Base-by-base conservation (phyloP, 2,329 filamentous ascomycete genomes). In the Alternaria sp. region DNA sequence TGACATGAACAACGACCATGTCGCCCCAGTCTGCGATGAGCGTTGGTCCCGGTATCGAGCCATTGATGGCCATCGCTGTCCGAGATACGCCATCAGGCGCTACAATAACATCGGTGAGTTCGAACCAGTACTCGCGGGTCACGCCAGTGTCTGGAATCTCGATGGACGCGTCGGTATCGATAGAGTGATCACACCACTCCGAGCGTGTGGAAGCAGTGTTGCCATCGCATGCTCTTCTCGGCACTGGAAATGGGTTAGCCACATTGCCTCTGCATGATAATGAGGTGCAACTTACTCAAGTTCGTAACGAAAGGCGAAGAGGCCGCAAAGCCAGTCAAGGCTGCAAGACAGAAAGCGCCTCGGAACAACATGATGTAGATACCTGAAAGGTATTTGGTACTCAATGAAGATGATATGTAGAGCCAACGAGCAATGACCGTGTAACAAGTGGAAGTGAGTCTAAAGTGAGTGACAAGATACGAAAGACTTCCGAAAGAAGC, bases 71-170 rank as follows among this genome's bases (percentile, higher is more conserved):
- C 72, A 77, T 75, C 68, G 55, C 79, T 1, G 71, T 67, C 23
- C 75, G 72, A 3, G 70, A 72, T 3, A 88, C 86, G 19, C 88
- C 88, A 71, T 90, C 88, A 0, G 87, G 86, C 5, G 82, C 75
- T 17, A 82, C 70, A 1, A 80, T 83, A 0, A 76, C 77, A 36
- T 84, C 81, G 5, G 77, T 78, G 30, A 83, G 69, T 23, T 81
- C 79, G 19, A 84, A 75, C 71, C 77, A 81, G 65, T 84, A 85
- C 58, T 81, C 80, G 11, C 87, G 80, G 21, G 85, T 87, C 3
- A 88, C 83, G 12, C 86, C 85, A 0, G 87, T 89, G 32, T 80
- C 76, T 1, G 87, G 86, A 28, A 78, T 77, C 5, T 81, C 76
- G 58, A 26, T 13, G 28, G 4, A 11, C 3, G 23, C 11, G 19